Base-by-base conservation (phyloP, 1,284 basidiomycete species). In the Mycosarcoma maydis region DNA sequence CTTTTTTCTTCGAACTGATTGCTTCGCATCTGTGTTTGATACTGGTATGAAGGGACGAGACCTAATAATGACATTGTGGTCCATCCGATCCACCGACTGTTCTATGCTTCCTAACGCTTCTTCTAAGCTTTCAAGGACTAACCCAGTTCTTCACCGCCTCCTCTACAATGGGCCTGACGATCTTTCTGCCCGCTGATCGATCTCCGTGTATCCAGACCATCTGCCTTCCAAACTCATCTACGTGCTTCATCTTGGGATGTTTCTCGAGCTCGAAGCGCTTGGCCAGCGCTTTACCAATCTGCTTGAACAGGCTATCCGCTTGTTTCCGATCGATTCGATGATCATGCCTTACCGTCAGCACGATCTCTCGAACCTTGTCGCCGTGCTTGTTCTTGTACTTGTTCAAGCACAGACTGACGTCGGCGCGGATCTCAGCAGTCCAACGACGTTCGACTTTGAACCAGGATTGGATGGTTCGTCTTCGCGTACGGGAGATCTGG, bases 401-500 rank as follows among this genome's bases (percentile, higher is more conserved):
- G 64, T 72, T 75, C 26, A 77, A 45, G 24, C 67, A 73, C 17
- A 77, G 22, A 19, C 54, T 61, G 39, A 74, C 64, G 30, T 77
- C 75, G 9, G 71, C 75, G 20, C 40, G 34, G 46, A 77, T 77
- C 32, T 77, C 75, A 36, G 64, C 61, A 7, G 75, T 75, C 75
- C 75, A 77, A 6, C 46, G 49, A 22, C 59, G 47, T 41, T 77
- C 74, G 36, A 69, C 57, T 30, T 62, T 72, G 49, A 82, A 82
- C 81, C 81, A 83, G 29, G 73, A 64, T 2, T 67, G 57, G 14
- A 68, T 48, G 1, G 67, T 62, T 13, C 65, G 36, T 16, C 72
- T 47, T 0, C 43, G 55, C 3, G 82, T 81, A 6, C 81, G 54
- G 30, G 53, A 3, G 57, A 83, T 80, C 50, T 82, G 81, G 27